These are phyloP conservation scores for Urostyla sp. DNA, from an alignment of 73 alveolate genomes.

Conservation along the genomic window DNA sequence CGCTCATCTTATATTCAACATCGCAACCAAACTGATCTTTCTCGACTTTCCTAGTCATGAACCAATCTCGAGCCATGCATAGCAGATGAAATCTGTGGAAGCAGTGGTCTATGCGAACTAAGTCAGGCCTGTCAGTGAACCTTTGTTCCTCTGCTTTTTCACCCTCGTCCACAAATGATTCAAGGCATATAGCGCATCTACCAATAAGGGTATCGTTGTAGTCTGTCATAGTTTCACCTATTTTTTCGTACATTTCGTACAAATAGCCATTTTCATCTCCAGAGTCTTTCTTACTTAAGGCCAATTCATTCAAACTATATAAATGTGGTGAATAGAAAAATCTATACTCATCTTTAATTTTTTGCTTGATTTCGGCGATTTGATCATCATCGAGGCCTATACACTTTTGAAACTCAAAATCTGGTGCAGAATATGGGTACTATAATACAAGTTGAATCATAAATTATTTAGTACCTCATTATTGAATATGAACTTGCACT, in stretches of 20 bases:
- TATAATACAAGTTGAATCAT: neutral
- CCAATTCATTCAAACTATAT: constrained; percentile 1
- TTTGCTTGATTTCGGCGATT: constrained; percentile 16
- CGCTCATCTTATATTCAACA: neutral
- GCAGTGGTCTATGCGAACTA: constrained; percentile 56
- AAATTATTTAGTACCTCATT: neutral
- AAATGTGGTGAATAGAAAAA: neutral
- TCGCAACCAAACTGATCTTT: constrained; percentile 53
- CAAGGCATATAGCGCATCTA: constrained; percentile 71
- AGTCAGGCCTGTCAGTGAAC: constrained; percentile 47
- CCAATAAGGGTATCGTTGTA: constrained; percentile 67
- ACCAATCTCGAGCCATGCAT: constrained; percentile 65
- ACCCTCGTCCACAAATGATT: constrained; percentile 44
- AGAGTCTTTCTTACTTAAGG: constrained; percentile 20
- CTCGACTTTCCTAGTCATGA: constrained; percentile 51
- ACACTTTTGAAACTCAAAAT: constrained; percentile 33
- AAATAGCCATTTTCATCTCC: constrained; percentile 51
- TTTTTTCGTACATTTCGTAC: constrained; percentile 39
- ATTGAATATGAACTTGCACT: constrained; percentile 9
- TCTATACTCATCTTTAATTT: constrained; percentile 19
- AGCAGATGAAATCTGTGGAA: constrained; percentile 70
- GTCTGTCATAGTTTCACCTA: constrained; percentile 55
- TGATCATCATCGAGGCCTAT: constrained; percentile 66
- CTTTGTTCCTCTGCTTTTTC: neutral
- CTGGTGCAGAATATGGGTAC: constrained; percentile 57